A percentile compares a stretch with the other conserved stretches of the same genome.
Evolutionary conservation across 495 filamentous ascomycete species (phyloP).

Genomic region (Aspergillus hancockii): DNA sequence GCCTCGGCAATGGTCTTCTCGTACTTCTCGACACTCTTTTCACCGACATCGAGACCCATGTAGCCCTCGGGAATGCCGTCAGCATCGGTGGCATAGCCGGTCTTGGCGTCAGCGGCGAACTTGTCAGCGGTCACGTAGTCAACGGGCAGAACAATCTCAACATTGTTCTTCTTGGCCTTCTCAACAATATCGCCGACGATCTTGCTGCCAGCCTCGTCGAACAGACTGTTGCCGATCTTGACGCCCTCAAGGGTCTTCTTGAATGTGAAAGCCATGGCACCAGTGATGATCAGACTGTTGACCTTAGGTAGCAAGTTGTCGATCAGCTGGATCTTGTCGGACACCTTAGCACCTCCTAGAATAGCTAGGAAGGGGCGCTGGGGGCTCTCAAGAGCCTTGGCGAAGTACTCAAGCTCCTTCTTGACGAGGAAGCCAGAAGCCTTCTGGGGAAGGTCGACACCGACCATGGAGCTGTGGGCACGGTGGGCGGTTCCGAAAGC

Average conservation of each 20-base stretch:
- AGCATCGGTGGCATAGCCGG: constrained; percentile 79
- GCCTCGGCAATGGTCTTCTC: constrained; percentile 80
- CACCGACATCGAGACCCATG: constrained; percentile 95
- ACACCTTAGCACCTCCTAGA: constrained; percentile 96
- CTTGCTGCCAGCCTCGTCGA: constrained; percentile 94
- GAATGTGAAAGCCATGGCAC: constrained; percentile 99
- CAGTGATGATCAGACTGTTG: constrained; percentile 93
- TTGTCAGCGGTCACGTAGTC: constrained; percentile 97
- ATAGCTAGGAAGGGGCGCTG: constrained; percentile 98
- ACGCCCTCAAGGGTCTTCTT: constrained; percentile 95
- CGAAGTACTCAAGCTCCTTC: constrained; percentile 99
- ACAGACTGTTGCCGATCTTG: constrained; percentile 87
- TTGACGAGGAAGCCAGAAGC: constrained; percentile 98
- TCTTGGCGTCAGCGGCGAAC: constrained; percentile 82
- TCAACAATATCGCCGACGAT: constrained; percentile 83
- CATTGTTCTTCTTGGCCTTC: constrained; percentile 95
- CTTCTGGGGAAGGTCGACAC: constrained; percentile 90
- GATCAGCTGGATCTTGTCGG: constrained; percentile 99
- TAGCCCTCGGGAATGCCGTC: constrained; percentile 92
- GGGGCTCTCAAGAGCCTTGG: constrained; percentile 90
- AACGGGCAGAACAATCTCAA: constrained; percentile 89
- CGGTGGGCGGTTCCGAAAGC: constrained; percentile 98
- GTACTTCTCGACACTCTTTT: constrained; percentile 82
- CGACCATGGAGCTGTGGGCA: constrained; percentile 98
- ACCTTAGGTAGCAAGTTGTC: constrained; percentile 98